phyloP scores from a whole-genome alignment of 176 grass and related monocot species.

The Microstegium vimineum region DNA sequence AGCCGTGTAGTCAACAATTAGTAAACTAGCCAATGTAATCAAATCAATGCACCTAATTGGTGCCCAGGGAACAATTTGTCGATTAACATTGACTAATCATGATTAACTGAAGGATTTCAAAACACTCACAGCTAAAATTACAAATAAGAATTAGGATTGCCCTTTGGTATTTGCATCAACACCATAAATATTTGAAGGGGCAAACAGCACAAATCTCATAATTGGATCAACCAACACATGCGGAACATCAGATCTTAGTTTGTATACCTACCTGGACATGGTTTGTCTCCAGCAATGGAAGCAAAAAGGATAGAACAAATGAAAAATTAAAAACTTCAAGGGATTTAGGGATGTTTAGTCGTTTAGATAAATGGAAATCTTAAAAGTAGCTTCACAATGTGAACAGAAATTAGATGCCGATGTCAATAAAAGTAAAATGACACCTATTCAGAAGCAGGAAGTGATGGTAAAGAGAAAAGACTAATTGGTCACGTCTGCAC shows the following conservation, averaged over 20 bases:
- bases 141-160: neutral
- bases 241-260: neutral
- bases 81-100: neutral
- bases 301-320: neutral
- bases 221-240: conserved; percentile 21
- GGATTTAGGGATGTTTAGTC: neutral
- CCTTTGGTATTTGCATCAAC: neutral
- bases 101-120: neutral
- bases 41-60: neutral
- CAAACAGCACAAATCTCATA: conserved; percentile 15
- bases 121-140: neutral
- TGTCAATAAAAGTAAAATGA: neutral
- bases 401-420: neutral
- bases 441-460: neutral
- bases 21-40: neutral
- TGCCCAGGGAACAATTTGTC: neutral
- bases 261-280: neutral
- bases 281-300: neutral
- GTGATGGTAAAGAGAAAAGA: neutral
- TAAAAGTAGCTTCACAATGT: neutral
- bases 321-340: neutral
- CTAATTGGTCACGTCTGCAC: too few species aligned
- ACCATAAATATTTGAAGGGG: neutral
- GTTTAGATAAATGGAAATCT: conserved; percentile 2
- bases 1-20: neutral